These are phyloP conservation scores for Fusarium sp. DNA, from an alignment of 2,329 filamentous ascomycete genomes.

Conservation along the genomic window DNA sequence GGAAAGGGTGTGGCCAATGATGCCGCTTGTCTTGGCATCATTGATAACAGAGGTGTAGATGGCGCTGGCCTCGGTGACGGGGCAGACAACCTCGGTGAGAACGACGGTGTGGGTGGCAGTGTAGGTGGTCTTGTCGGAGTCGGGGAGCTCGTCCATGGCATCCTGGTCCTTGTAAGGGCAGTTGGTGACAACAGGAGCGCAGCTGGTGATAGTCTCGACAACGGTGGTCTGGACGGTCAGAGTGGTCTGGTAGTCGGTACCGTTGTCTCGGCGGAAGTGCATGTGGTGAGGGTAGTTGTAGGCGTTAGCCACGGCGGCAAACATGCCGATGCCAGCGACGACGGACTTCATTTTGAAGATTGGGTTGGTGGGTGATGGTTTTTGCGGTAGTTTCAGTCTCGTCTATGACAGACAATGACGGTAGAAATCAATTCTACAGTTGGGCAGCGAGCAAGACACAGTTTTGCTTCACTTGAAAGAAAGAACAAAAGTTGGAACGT, in stretches of 20 bases:
- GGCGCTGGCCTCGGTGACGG: constrained; percentile 53
- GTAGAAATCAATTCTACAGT: constrained; percentile 49
- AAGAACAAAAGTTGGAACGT: constrained; percentile 36
- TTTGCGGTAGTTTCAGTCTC: constrained; percentile 35
- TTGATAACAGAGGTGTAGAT: constrained; percentile 54
- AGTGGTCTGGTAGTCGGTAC: constrained; percentile 49
- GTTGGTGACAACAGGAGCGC: constrained; percentile 65
- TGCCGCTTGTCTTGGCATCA: constrained; percentile 48
- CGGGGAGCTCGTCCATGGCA: constrained; percentile 49
- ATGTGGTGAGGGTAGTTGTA: constrained; percentile 49
- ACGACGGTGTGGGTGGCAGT: constrained; percentile 53
- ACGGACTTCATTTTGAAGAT: constrained; percentile 59
- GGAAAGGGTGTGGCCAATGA: constrained; percentile 49
- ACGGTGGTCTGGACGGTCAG: constrained; percentile 63
- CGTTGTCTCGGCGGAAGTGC: constrained; percentile 46
- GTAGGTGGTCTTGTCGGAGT: constrained; percentile 47
- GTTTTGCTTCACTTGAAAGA: constrained; percentile 46
- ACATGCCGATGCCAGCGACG: constrained; percentile 54
- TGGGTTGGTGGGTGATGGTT: constrained; percentile 11
- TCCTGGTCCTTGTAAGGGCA: constrained; percentile 54
- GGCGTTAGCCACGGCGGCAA: constrained; percentile 57
- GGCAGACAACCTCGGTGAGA: constrained; percentile 56
- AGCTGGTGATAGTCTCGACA: constrained; percentile 66
- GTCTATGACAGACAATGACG: constrained; percentile 41
- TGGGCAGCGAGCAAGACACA: constrained; percentile 43